These are phyloP conservation scores for Rachicladosporium sp. DNA, from an alignment of 2,329 filamentous ascomycete species.

Conservation along the genomic window DNA sequence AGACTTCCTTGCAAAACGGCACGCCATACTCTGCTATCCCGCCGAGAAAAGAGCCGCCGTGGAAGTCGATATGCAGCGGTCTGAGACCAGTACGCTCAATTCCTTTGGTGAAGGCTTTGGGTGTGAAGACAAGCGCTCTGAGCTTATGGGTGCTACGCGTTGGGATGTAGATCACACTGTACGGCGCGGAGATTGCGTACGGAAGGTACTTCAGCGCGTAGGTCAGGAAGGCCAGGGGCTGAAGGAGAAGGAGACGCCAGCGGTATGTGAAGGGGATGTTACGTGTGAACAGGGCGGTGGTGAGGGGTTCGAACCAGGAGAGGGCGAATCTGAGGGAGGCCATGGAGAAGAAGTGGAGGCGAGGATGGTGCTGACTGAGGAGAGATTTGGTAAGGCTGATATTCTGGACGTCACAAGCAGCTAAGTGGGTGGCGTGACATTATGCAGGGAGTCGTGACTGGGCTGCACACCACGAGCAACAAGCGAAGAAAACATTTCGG, in stretches of 20 bases:
- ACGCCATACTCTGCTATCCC: conserved; percentile 31
- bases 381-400: too few species aligned
- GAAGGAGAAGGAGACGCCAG: conserved; percentile 34
- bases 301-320: conserved; percentile 2
- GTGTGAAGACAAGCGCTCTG: conserved; percentile 27
- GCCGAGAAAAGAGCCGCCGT: conserved; percentile 34
- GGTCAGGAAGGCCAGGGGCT: conserved; percentile 29
- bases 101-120: background rate
- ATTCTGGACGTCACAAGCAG: too few species aligned
- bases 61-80: conserved; percentile 35
- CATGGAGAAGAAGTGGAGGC: background rate
- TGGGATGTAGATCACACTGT: conserved; percentile 24
- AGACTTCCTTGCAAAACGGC: conserved; percentile 23
- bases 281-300: conserved; percentile 22
- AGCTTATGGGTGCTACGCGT: conserved; percentile 17
- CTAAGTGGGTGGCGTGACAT: too few species aligned
- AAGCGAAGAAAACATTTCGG: too few species aligned
- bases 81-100: conserved; percentile 8
- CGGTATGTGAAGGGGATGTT: conserved; percentile 28
- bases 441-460: too few species aligned
- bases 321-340: background rate
- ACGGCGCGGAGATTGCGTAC: conserved; percentile 27
- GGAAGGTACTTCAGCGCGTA: conserved; percentile 26
- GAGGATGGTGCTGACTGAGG: background rate
- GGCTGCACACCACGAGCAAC: too few species aligned